Evolutionary conservation across 371 early-diverging fungal species (phyloP).

Genomic region (Coemansia sp.): DNA sequence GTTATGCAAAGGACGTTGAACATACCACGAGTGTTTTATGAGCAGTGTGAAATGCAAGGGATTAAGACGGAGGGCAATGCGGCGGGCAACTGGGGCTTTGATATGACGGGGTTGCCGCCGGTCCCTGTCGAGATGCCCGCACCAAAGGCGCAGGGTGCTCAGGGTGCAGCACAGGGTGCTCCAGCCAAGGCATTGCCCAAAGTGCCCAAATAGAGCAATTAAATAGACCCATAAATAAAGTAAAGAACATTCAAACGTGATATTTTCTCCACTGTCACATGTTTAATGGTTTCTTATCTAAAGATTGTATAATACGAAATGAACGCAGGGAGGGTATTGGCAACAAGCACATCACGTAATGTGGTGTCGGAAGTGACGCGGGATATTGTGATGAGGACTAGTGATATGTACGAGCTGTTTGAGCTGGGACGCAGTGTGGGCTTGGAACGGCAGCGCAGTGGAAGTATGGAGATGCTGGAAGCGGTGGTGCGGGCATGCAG

Average conservation of each 20-base stretch:
- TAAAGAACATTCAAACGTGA: too few relatives aligned
- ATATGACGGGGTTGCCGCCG: conserved; percentile 57
- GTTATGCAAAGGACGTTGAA: conserved; percentile 9
- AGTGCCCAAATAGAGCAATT: too few relatives aligned
- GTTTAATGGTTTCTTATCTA: neutral
- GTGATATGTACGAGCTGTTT: neutral
- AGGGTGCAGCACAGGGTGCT: too few relatives aligned
- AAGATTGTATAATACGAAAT: neutral
- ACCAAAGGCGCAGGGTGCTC: too few relatives aligned
- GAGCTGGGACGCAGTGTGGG: conserved; percentile 22
- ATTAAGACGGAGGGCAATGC: conserved; percentile 64
- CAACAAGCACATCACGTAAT: conserved; percentile 10
- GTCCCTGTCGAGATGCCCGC: conserved; percentile 44
- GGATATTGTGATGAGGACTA: conserved; percentile 7
- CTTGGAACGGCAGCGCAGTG: neutral
- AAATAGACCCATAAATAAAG: too few relatives aligned
- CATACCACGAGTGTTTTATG: neutral
- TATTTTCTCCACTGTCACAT: neutral
- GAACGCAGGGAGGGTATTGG: conserved; percentile 16
- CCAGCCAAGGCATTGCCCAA: too few relatives aligned
- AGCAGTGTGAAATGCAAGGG: conserved; percentile 59
- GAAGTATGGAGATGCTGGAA: neutral
- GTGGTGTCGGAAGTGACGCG: conserved; percentile 23
- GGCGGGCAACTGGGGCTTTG: conserved; percentile 63
- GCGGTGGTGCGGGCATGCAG: neutral